Evolutionary conservation across 768 basidiomycete genomes (phyloP).

Genomic region (Kwoniella heveanensis): DNA sequence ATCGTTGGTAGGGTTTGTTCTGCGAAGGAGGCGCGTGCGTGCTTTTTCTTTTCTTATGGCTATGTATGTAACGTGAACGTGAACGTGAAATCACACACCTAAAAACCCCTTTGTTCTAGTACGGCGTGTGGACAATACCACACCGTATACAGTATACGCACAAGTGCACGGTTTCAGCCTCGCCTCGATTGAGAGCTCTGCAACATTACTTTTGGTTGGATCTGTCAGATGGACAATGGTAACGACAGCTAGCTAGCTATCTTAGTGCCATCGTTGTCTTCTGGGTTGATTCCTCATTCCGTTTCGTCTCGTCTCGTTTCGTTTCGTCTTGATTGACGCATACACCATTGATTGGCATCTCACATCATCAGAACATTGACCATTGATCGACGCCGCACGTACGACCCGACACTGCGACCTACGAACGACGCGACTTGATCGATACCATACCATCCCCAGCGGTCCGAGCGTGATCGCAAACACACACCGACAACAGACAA

Average conservation of each 20-base stretch:
- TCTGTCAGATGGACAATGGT: no score
- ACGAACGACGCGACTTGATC: neutral
- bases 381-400: neutral
- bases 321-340: no score
- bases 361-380: neutral
- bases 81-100: neutral
- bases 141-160: no score
- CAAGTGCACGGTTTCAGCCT: neutral
- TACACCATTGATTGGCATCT: neutral
- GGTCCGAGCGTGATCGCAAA: no score
- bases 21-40: conserved; percentile 16
- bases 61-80: neutral
- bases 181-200: no score
- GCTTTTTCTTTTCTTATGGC: conserved; percentile 14
- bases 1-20: neutral
- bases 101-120: neutral
- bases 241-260: no score
- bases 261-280: no score
- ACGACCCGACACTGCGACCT: no score
- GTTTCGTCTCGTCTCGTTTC: no score
- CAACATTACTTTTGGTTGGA: neutral
- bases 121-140: no score
- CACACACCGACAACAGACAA: no score
- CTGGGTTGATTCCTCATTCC: neutral
- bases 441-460: neutral